Evolutionary conservation across 2,329 filamentous ascomycete genomes (phyloP), one percentile per base, ranked within the genome.

Genomic region (Bipolaris sorokiniana): DNA sequence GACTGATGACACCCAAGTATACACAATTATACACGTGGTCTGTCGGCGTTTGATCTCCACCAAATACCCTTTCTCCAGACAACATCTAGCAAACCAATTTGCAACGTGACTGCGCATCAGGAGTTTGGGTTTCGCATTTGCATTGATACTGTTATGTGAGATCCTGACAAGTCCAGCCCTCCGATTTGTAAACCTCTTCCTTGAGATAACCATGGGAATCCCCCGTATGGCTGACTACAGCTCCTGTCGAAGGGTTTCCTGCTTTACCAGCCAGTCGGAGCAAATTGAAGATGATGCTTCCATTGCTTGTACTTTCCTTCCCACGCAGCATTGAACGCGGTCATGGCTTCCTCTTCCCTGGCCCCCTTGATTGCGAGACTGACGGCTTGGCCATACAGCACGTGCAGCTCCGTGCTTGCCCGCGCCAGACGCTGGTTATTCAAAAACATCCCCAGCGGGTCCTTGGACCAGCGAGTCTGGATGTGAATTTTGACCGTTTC

Each of bases 271-370:
- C 45, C 57, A 16, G 46, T 47, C 28, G 16, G 18, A 15, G 54
- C 49, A 13, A 48, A 28, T n/a, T 46, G 36, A 13, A 65, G 51
- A 54, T 62, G 54, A 42, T 56, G 48, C 7, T 36, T 48, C 48
- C 58, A 66, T 13, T 33, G 23, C 22, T 18, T 28, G 47, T 63
- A 46, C 48, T 54, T 50, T 16, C 53, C 54, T 11, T 59, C 51
- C 69, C 71, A 75, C 2, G 66, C 67, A 11, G 57, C 55, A 15
- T 62, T 59, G 44, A 69, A 74, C 1, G 55, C 62, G 16, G 42
- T 38, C 68, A 75, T 70, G 7, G 74, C 72, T 16, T 70, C 67
- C 5, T 65, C 57, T 41, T 70, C 67, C 11, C 51, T 68, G 26
- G 57, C 61, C 1, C 74, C 73, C 3, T 66, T 59, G 26, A 77